Conservation (phyloP, 2,329 filamentous ascomycete species). For the Chlorencoelia australis region DNA sequence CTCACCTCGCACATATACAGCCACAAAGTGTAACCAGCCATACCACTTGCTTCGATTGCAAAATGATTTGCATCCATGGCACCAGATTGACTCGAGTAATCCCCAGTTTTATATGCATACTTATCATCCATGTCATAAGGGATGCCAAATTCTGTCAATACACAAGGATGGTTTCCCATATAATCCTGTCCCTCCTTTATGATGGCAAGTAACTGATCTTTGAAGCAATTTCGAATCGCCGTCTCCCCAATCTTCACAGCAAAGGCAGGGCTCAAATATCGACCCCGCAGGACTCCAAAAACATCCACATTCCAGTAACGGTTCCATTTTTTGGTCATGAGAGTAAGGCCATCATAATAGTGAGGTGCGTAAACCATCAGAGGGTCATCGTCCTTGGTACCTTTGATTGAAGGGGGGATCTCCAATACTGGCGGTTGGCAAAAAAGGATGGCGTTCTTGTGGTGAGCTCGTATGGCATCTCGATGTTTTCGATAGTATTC, state of each 20-base stretch:
- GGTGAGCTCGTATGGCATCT: conserved; percentile 62
- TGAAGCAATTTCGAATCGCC: conserved; percentile 88
- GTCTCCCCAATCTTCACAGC: conserved; percentile 88
- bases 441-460: conserved; percentile 75
- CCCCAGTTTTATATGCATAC: conserved; percentile 86
- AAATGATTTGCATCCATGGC: conserved; percentile 96
- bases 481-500: conserved; percentile 70
- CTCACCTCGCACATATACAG: conserved; percentile 64
- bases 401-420: conserved; percentile 80
- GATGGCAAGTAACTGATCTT: conserved; percentile 75
- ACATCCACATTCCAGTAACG: conserved; percentile 95
- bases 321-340: conserved; percentile 99
- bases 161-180: conserved; percentile 77
- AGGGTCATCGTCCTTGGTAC: conserved; percentile 76
- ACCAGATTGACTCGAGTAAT: conserved; percentile 84
- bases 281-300: conserved; percentile 79
- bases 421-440: conserved; percentile 90
- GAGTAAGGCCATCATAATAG: conserved; percentile 92
- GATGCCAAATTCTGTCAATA: conserved; percentile 93
- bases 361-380: conserved; percentile 90
- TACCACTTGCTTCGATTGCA: conserved; percentile 71
- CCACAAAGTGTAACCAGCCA: conserved; percentile 87
- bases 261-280: conserved; percentile 80
- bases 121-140: conserved; percentile 99
- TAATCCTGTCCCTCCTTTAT: conserved; percentile 79